phyloP scores from a whole-genome alignment of 2,329 filamentous ascomycete genomes.

The Colletotrichum orbiculare region DNA sequence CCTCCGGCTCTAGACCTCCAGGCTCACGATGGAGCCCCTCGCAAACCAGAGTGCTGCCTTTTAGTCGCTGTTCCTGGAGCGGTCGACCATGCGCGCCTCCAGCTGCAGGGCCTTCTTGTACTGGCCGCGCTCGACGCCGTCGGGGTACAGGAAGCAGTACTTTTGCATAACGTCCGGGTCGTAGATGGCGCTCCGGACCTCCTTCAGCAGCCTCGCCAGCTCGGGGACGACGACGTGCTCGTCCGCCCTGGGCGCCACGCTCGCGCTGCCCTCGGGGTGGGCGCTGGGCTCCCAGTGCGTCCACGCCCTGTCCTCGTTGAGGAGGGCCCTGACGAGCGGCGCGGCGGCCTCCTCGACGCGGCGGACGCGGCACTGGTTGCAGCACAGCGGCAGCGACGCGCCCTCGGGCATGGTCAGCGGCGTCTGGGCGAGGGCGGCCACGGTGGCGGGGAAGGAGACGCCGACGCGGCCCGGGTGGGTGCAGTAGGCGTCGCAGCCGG shows the following conservation, averaged over 20 bases:
- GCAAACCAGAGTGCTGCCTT: too few species aligned
- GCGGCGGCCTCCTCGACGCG: constrained; percentile 16
- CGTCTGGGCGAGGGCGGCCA: constrained; percentile 14
- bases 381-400: constrained; percentile 19
- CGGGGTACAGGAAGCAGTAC: too few species aligned
- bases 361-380: constrained; percentile 21
- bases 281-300: constrained; percentile 15
- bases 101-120: too few species aligned
- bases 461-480: constrained; percentile 9
- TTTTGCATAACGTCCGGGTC: too few species aligned
- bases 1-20: too few species aligned
- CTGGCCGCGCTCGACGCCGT: too few species aligned
- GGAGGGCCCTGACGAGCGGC: constrained; percentile 12
- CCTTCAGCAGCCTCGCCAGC: not conserved
- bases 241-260: not conserved
- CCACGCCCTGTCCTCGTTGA: constrained; percentile 19
- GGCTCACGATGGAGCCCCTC: too few species aligned
- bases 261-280: not conserved
- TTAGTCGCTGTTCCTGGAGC: too few species aligned
- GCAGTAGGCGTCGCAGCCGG: constrained; percentile 19
- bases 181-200: too few species aligned
- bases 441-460: constrained; percentile 8
- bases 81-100: too few species aligned
- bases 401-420: constrained; percentile 32
- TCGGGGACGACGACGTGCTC: constrained; percentile 23